Percentiles rank a stretch among this genome's conserved stretches.
Evolutionary conservation across 2,329 filamentous ascomycete species (phyloP).

Genomic region (Cryphonectria japonica): DNA sequence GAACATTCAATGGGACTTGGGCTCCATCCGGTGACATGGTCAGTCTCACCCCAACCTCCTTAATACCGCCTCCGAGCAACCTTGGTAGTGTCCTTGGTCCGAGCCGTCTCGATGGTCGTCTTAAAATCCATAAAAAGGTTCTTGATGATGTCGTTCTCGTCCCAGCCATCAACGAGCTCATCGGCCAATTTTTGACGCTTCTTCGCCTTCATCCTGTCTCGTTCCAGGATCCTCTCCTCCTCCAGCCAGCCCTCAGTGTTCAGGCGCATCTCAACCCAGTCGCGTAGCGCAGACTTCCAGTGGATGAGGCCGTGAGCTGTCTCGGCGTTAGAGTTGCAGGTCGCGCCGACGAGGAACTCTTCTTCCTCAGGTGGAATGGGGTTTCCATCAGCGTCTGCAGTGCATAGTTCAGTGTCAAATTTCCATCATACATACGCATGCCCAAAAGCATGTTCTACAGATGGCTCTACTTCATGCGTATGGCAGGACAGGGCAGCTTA

Average conservation of each 20-base stretch:
- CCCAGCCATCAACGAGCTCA: conserved; percentile 67
- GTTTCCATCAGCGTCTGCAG: conserved; percentile 47
- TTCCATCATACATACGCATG: not conserved
- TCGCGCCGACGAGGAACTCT: conserved; percentile 44
- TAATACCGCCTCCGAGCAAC: conserved; percentile 19
- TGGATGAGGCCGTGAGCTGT: conserved; percentile 74
- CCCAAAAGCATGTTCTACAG: not conserved
- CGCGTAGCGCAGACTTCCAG: conserved; percentile 76
- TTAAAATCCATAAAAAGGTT: conserved; percentile 69
- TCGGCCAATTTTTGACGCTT: conserved; percentile 64
- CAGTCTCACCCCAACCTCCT: not conserved
- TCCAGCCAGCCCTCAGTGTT: conserved; percentile 59
- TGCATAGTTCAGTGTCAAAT: conserved; percentile 34
- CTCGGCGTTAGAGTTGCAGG: conserved; percentile 58
- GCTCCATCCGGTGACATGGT: not conserved
- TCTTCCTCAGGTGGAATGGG: conserved; percentile 42
- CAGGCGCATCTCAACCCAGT: conserved; percentile 69
- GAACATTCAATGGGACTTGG: not conserved
- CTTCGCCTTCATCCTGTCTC: conserved; percentile 64
- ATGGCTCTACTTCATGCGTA: not conserved
- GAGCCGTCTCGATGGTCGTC: conserved; percentile 60
- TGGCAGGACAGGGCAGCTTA: not conserved
- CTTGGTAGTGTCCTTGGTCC: conserved; percentile 46
- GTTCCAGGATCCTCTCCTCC: conserved; percentile 60
- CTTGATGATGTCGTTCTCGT: conserved; percentile 59